Conservation (phyloP, 2,329 filamentous ascomycete species). For the Aspergillus eucalypticola region DNA sequence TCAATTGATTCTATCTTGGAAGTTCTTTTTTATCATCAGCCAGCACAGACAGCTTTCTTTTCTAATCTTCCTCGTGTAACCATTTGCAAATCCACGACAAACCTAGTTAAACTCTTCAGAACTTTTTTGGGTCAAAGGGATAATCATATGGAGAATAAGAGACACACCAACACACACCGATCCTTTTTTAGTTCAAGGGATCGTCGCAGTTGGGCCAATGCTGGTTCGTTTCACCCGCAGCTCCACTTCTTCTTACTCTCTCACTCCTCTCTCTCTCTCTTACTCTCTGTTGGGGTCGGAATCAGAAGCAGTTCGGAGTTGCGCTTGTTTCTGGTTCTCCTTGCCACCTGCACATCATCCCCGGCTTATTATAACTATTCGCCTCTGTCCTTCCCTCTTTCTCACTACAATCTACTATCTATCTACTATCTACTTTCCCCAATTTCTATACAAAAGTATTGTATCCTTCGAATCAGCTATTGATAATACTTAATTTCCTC, state of each 20-base stretch:
- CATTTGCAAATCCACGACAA: too few species aligned
- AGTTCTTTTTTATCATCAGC: too few species aligned
- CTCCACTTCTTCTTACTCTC: not conserved
- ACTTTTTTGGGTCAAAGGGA: too few species aligned
- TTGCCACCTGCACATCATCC: constrained; percentile 3
- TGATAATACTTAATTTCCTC: constrained; percentile 4
- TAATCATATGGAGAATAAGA: too few species aligned
- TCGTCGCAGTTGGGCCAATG: not conserved
- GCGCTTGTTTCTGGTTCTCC: not conserved
- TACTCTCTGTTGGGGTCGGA: constrained; percentile 6
- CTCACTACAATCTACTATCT: not conserved
- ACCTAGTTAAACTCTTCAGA: too few species aligned
- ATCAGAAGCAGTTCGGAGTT: not conserved
- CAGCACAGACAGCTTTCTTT: too few species aligned
- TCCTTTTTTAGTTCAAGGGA: not conserved
- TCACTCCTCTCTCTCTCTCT: not conserved
- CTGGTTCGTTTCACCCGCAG: constrained; percentile 6
- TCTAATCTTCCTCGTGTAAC: too few species aligned
- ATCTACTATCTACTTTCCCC: not conserved
- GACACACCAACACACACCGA: too few species aligned
- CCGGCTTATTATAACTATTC: constrained; percentile 12
- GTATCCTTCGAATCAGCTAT: not conserved
- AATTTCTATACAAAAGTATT: not conserved
- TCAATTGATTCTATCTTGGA: too few species aligned
- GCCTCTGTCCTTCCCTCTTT: constrained; percentile 5